These are phyloP conservation scores for Cyclotella sp. DNA, from an alignment of 108 stramenopile genomes.

Conservation along the genomic window DNA sequence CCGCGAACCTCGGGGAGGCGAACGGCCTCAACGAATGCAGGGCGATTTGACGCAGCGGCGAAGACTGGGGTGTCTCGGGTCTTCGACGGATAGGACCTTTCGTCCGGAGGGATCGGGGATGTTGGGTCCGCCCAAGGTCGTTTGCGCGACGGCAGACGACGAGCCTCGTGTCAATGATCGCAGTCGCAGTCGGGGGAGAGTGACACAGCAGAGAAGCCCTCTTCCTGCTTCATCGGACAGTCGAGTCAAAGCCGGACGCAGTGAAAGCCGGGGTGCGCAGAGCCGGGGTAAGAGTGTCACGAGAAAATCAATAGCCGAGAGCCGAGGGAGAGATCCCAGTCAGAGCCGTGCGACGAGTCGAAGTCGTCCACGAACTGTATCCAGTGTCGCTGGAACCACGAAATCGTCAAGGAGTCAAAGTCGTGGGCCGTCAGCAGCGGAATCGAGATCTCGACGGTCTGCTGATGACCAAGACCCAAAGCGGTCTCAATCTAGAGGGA, in stretches of 20 bases:
- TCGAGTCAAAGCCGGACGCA: neutral
- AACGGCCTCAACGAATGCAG: neutral
- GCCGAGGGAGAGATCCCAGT: slow-evolving; percentile 2
- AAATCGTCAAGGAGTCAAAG: neutral
- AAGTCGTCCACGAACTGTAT: neutral
- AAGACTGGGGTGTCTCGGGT: slow-evolving; percentile 5
- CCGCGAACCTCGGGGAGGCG: neutral
- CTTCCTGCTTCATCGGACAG: neutral
- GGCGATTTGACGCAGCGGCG: slow-evolving; percentile 2
- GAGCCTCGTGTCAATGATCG: neutral
- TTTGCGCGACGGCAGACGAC: neutral
- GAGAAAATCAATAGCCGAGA: neutral
- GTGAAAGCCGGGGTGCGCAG: neutral
- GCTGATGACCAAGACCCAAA: neutral
- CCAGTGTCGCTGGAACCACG: neutral
- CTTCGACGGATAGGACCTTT: slow-evolving; percentile 12
- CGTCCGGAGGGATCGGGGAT: neutral
- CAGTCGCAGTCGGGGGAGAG: slow-evolving; percentile 5
- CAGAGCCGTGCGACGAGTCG: neutral
- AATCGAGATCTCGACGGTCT: neutral
- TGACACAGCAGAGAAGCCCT: neutral
- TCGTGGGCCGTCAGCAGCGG: neutral
- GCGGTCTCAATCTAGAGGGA: neutral
- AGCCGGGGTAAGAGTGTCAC: slow-evolving; percentile 9
- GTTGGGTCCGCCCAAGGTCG: slow-evolving; percentile 8